These are phyloP conservation scores for Bretschneidera sinensis DNA, from an alignment of 345 rosid species.

Conservation along the genomic window DNA sequence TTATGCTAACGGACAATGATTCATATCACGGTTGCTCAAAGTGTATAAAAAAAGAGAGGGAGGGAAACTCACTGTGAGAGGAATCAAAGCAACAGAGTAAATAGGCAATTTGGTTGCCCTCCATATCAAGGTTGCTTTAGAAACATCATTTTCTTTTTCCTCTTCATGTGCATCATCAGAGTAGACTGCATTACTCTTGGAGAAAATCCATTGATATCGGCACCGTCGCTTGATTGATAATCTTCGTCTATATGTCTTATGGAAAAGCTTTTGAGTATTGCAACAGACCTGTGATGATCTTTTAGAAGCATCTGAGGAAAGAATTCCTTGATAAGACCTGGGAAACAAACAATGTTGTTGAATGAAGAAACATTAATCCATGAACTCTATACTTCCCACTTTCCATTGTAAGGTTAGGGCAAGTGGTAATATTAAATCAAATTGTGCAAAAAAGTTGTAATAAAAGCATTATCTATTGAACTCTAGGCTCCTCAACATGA, in stretches of 20 bases:
- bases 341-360: neutral
- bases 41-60: neutral
- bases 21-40: neutral
- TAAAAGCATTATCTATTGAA: neutral
- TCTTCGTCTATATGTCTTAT: slow-evolving; percentile 7
- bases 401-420: no score
- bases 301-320: slow-evolving; percentile 8
- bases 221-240: slow-evolving; percentile 7
- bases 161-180: slow-evolving; percentile 11
- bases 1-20: no score
- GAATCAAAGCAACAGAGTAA: slow-evolving; percentile 82
- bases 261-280: slow-evolving; percentile 1
- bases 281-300: slow-evolving; percentile 12
- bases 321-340: slow-evolving; percentile 25
- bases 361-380: neutral
- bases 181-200: slow-evolving; percentile 16
- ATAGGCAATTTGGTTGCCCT: slow-evolving; percentile 84
- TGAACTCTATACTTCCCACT: neutral
- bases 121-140: slow-evolving; percentile 68
- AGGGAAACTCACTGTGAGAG: slow-evolving; percentile 62
- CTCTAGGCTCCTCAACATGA: neutral
- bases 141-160: slow-evolving; percentile 38
- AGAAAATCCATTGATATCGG: slow-evolving; percentile 6
- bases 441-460: neutral
- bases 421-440: no score